phyloP scores from a whole-genome alignment of 345 rosid genomes.

The Pistacia vera region DNA sequence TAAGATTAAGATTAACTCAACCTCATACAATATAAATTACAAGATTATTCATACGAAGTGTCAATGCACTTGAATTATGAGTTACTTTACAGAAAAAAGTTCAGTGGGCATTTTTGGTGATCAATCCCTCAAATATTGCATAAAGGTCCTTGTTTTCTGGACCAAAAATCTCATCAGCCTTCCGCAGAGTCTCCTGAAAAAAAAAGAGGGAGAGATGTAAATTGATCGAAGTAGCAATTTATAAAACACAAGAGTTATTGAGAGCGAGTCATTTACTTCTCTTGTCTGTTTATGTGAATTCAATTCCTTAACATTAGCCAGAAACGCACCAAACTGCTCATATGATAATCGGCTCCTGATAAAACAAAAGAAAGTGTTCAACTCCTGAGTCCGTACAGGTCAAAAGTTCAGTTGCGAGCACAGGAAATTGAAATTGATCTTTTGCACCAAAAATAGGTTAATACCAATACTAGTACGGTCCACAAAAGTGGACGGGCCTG shows the following conservation, averaged over 20 bases:
- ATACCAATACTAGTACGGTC: neutral
- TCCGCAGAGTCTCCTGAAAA: constrained; percentile 78
- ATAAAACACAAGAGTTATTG: constrained; percentile 3
- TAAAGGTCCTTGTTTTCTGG: constrained; percentile 82
- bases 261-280: constrained; percentile 49
- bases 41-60: neutral
- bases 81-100: constrained; percentile 31
- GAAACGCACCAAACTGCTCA: constrained; percentile 89
- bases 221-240: neutral
- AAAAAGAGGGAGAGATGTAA: neutral
- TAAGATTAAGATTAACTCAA: neutral
- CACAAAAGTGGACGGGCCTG: neutral
- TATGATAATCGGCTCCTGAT: constrained; percentile 77
- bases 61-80: neutral
- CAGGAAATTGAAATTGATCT: neutral
- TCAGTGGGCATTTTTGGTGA: constrained; percentile 70
- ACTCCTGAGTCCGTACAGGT: neutral
- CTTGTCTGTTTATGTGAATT: constrained; percentile 88
- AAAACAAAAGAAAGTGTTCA: constrained; percentile 13
- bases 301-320: constrained; percentile 92
- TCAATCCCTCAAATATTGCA: constrained; percentile 73
- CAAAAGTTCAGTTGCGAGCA: constrained; percentile 13
- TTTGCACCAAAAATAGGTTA: neutral
- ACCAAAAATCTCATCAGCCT: constrained; percentile 87
- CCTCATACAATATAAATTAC: neutral